phyloP scores from a whole-genome alignment of 345 rosid genomes.

The Eucalyptus grandis region DNA sequence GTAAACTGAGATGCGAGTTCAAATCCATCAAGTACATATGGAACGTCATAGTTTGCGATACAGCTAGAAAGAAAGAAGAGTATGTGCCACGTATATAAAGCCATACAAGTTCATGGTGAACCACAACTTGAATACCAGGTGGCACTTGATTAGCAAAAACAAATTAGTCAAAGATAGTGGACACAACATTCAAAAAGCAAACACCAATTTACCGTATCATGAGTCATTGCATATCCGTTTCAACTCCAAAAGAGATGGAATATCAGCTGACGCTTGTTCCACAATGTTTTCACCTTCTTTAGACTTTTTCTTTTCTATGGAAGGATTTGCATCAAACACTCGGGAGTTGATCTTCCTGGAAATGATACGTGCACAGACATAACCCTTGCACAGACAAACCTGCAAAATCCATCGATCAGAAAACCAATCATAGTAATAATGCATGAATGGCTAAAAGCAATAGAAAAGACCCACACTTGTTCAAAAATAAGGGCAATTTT shows the following conservation, averaged over 20 bases:
- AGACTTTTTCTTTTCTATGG: conserved; percentile 84
- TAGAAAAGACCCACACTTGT: conserved; percentile 32
- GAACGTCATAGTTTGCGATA: too few species aligned
- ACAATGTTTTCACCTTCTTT: conserved; percentile 77
- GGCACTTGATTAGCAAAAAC: too few species aligned
- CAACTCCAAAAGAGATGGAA: conserved; percentile 69
- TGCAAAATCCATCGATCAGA: conserved; percentile 3
- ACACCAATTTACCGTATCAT: too few species aligned
- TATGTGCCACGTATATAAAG: too few species aligned
- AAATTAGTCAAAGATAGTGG: not conserved
- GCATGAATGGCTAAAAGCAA: not conserved
- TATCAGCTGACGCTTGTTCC: conserved; percentile 87
- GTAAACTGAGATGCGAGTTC: too few species aligned
- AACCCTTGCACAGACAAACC: conserved; percentile 82
- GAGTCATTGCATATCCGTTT: conserved; percentile 61
- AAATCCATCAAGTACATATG: too few species aligned
- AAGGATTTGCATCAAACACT: conserved; percentile 62
- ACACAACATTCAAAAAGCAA: too few species aligned
- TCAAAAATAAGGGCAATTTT: conserved; percentile 88
- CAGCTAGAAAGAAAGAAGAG: too few species aligned
- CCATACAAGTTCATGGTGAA: too few species aligned
- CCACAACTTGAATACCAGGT: too few species aligned
- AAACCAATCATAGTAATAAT: not conserved
- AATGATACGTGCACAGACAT: conserved; percentile 81
- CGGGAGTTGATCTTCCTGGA: conserved; percentile 84